Percentiles rank a stretch among this genome's conserved stretches.
Evolutionary conservation across 345 rosid species (phyloP).

Genomic region (Citropsis articulata): DNA sequence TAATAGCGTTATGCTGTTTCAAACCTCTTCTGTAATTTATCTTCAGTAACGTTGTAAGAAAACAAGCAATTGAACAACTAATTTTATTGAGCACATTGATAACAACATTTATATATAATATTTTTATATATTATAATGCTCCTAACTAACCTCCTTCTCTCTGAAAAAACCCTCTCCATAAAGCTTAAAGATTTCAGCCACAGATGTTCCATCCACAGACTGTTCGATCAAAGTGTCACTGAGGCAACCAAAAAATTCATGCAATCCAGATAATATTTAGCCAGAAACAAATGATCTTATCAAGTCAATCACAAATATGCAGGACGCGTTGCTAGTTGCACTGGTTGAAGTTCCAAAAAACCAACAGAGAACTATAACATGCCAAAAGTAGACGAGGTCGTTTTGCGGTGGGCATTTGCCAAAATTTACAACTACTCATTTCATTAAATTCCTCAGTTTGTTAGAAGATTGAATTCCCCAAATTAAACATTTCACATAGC

Average conservation of each 20-base stretch:
- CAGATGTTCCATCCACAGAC: conserved; percentile 57
- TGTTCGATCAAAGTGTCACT: conserved; percentile 80
- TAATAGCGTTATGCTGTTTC: no score
- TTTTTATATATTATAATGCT: not conserved
- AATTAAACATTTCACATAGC: not conserved
- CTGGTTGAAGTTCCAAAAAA: not conserved
- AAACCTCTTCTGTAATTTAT: no score
- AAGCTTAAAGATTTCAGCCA: conserved; percentile 74
- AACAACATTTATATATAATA: not conserved
- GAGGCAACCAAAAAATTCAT: conserved; percentile 20
- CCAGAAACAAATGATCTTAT: not conserved
- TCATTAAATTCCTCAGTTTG: not conserved
- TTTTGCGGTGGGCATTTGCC: not conserved
- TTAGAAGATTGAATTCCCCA: not conserved
- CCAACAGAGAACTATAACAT: not conserved
- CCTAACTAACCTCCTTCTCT: conserved; percentile 69
- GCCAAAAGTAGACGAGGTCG: conserved; percentile 2
- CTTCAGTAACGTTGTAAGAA: not conserved
- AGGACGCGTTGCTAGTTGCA: conserved; percentile 4
- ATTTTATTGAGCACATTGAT: not conserved
- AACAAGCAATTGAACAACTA: not conserved
- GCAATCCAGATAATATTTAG: conserved; percentile 1
- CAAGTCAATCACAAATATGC: conserved; percentile 3
- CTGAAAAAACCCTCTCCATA: conserved; percentile 86
- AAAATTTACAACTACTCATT: conserved; percentile 5